These are phyloP conservation scores for Bathelium albidoporum DNA, from an alignment of 495 filamentous ascomycete species.

Conservation along the genomic window DNA sequence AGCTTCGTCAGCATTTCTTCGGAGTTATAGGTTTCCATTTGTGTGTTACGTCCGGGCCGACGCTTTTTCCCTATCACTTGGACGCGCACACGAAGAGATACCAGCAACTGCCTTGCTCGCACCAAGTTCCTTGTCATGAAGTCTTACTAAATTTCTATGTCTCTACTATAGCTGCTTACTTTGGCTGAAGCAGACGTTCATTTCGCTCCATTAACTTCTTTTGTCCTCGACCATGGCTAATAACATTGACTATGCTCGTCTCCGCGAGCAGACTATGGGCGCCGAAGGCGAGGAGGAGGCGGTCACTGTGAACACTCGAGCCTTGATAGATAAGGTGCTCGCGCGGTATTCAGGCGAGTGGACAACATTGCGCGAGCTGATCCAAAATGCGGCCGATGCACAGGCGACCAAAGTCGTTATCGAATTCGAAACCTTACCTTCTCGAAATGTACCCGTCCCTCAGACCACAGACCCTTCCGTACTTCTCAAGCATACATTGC, in stretches of 20 bases:
- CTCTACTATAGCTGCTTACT: not conserved
- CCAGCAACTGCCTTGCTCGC: not conserved
- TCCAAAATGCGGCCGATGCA: slow-evolving; percentile 97
- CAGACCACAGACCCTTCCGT: slow-evolving; percentile 53
- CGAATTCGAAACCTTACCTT: slow-evolving; percentile 80
- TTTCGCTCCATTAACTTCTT: not conserved
- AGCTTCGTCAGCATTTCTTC: not conserved
- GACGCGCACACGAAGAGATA: not conserved
- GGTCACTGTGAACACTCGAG: slow-evolving; percentile 96
- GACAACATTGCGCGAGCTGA: slow-evolving; percentile 74
- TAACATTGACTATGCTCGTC: slow-evolving; percentile 64
- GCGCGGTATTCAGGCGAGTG: slow-evolving; percentile 93
- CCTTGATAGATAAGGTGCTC: slow-evolving; percentile 93
- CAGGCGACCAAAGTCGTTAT: slow-evolving; percentile 81
- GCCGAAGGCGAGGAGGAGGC: slow-evolving; percentile 86
- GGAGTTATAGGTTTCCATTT: not conserved
- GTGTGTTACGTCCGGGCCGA: not conserved
- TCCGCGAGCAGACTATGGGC: slow-evolving; percentile 76
- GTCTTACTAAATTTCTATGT: not conserved
- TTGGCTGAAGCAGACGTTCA: not conserved
- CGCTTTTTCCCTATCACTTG: not conserved
- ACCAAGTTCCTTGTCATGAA: not conserved
- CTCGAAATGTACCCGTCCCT: slow-evolving; percentile 62
- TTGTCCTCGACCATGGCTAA: slow-evolving; percentile 28
- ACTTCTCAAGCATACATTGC: slow-evolving; percentile 68